A percentile compares a stretch with the other conserved stretches of the same genome.
Conservation (phyloP, 2,329 filamentous ascomycete species). For the Ceratocystis colombiana region DNA sequence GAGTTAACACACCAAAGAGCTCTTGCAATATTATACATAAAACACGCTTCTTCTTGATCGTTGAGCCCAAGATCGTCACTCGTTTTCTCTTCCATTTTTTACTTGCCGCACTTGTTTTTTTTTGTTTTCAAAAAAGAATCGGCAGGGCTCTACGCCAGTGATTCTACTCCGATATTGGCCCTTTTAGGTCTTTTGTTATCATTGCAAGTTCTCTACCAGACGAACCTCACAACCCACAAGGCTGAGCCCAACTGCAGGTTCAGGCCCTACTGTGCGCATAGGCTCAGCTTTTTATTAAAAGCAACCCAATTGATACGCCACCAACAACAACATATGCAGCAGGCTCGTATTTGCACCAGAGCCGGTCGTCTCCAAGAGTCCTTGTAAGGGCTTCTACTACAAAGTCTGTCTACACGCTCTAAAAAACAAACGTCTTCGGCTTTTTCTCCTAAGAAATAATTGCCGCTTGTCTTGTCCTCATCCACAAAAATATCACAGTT, state of each 20-base stretch:
- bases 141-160: background rate
- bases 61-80: too few relatives aligned
- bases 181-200: background rate
- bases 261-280: background rate
- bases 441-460: background rate
- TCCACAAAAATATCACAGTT: background rate
- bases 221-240: background rate
- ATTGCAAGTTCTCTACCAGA: background rate
- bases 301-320: background rate
- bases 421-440: background rate
- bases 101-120: too few relatives aligned
- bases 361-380: background rate
- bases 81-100: too few relatives aligned
- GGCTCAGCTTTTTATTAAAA: background rate
- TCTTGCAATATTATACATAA: too few relatives aligned
- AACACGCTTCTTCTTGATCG: too few relatives aligned
- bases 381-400: background rate
- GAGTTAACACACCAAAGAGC: too few relatives aligned
- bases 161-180: background rate
- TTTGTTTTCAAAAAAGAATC: too few relatives aligned
- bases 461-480: background rate
- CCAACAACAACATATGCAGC: background rate
- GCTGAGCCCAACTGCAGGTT: background rate
- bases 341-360: background rate
- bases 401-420: background rate